phyloP scores from a whole-genome alignment of 805 yeast species.

The Candida boidinii region DNA sequence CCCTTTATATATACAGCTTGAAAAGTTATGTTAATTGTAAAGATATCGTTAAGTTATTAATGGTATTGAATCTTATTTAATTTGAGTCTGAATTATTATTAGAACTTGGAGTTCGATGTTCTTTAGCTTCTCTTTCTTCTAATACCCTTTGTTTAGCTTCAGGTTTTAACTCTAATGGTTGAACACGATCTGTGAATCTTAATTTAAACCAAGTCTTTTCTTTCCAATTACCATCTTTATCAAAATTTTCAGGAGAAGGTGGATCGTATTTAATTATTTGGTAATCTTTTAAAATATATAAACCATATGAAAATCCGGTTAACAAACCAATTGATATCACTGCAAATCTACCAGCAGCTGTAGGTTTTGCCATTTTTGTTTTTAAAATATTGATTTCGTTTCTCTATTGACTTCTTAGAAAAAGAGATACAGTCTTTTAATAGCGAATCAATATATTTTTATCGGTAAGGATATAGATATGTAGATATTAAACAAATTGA shows the following conservation, averaged over 20 bases:
- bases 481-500: no score
- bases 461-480: no score
- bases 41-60: no score
- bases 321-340: slow-evolving; percentile 7
- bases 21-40: no score
- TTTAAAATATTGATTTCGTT: no score
- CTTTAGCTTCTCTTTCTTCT: slow-evolving; percentile 4
- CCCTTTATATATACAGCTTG: no score
- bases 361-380: background rate
- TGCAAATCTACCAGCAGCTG: slow-evolving; percentile 17
- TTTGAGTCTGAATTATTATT: no score
- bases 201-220: slow-evolving; percentile 26
- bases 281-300: slow-evolving; percentile 23
- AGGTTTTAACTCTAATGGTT: slow-evolving; percentile 30
- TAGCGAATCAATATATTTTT: no score
- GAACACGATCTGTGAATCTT: slow-evolving; percentile 23
- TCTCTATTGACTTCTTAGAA: no score
- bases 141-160: slow-evolving; percentile 15
- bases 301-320: slow-evolving; percentile 18
- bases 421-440: no score
- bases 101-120: no score
- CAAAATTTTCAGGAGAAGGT: slow-evolving; percentile 27
- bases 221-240: slow-evolving; percentile 30
- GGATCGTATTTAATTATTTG: slow-evolving; percentile 32
- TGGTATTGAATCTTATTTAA: no score